Evolutionary conservation across 371 early-diverging fungal species (phyloP), one percentile per base, ranked within the genome.

Genomic region (Actinomortierella wolfii): DNA sequence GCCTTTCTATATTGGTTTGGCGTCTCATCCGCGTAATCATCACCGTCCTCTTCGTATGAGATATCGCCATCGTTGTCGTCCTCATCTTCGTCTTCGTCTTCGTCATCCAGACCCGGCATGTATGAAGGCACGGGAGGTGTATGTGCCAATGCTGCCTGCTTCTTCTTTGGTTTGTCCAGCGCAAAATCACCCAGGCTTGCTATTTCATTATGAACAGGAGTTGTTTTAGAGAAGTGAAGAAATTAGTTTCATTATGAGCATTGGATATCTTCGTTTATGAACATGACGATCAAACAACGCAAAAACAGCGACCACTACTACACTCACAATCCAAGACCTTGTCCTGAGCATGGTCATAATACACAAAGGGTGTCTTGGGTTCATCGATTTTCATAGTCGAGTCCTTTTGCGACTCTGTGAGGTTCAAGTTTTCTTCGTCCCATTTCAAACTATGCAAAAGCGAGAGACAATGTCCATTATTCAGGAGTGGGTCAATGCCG

Each of bases 331-430:
- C 62, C 45, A 90, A 70, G 40, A 90, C 81, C 56, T 90, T 83
- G 59, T 97, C 97, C 0, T 82, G 87, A 21, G 86, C 89, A 1
- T 83, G 79, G 73, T 97, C 83, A 76, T 95, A 96, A 49, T 87
- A 86, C 43, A 97, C 90, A 66, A 82, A 98, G 1, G 98, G 98
- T 2, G 98, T 98, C 77, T 92, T 93, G n/a, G 97, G 98, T 70
- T 98, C 98, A 44, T 90, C 87, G 15, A 97, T 94, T 80, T 97
- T 97, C 97, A 97, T 97, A 18, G 91, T 95, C 9, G 94, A 81
- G 63, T 88, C 88, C 76, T 94, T 95, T 74, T 94, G 91, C 0
- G 90, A 88, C 76, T 97, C 97, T 2, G 95, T 96, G 24, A 93
- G 71, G 75, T 84, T 81, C 46, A 98, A 64, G 70, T 93, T 96